phyloP scores from a whole-genome alignment of 768 basidiomycete species.

The Ramaria sp. region DNA sequence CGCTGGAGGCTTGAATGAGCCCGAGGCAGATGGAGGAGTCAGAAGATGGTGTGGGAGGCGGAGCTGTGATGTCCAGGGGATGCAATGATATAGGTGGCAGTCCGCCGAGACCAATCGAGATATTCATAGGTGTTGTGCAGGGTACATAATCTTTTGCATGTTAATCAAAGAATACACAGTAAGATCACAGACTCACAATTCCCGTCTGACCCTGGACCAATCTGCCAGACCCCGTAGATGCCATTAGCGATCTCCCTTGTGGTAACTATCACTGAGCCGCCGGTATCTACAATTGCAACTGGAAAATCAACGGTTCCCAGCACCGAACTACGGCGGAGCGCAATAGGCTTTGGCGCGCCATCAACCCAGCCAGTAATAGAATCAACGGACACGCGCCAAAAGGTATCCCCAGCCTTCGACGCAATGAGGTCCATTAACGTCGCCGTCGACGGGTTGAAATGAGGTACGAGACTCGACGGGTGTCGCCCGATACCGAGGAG shows the following conservation, averaged over 20 bases:
- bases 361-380: conserved; percentile 53
- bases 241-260: conserved; percentile 53
- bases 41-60: conserved; percentile 31
- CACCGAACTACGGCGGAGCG: conserved; percentile 28
- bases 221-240: conserved; percentile 66
- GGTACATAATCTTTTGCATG: conserved; percentile 55
- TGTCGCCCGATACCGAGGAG: conserved; percentile 63
- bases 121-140: conserved; percentile 59
- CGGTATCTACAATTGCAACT: conserved; percentile 63
- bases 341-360: conserved; percentile 29
- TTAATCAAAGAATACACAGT: neutral
- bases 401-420: conserved; percentile 28
- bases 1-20: conserved; percentile 44
- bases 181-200: conserved; percentile 38
- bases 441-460: conserved; percentile 42
- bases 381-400: conserved; percentile 52
- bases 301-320: conserved; percentile 27
- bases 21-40: conserved; percentile 44
- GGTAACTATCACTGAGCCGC: conserved; percentile 57
- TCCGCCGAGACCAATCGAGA: conserved; percentile 55
- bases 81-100: conserved; percentile 52
- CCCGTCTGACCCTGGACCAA: conserved; percentile 48
- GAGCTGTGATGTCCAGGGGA: conserved; percentile 59
- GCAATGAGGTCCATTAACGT: conserved; percentile 37
- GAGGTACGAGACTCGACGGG: conserved; percentile 24